Evolutionary conservation across 2,329 filamentous ascomycete species (phyloP), one percentile per base, ranked within the genome.

Genomic region (Bipolaris gigantea): DNA sequence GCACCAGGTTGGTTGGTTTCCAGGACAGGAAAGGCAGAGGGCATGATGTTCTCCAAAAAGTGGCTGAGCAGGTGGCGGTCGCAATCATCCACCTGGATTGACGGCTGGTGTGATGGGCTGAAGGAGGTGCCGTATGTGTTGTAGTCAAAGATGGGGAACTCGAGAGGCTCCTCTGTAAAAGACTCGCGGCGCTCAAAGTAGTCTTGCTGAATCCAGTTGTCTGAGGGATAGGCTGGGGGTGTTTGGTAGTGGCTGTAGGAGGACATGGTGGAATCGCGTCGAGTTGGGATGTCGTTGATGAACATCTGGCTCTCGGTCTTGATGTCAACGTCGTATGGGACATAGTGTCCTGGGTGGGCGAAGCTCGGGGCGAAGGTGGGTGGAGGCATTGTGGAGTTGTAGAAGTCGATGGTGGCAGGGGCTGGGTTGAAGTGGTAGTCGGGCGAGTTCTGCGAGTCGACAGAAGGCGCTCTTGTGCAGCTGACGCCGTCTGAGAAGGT

Each of bases 301-400:
- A 90, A 96, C 80, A 95, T 92, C 65, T 97, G 91, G 61, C 90
- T 84, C 78, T 97, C 93, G 1, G 92, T 97, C 82, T 93, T 96
- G 79, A 97, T 89, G 73, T 97, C 93, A 57, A 97, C 87, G 76
- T 97, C 93, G 73, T 95, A 97, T 0, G 92, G 91, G 18, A 88
- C 84, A 60, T 83, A 89, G 60, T 83, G 84, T 75, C 72, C 89
- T 53, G 80, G 81, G 49, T 81, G 80, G 10, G 66, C 76, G 67
- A 70, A 80, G 4, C 79, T 76, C 32, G 75, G 72, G 9, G 69
- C 64, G 56, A 73, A 74, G 59, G 74, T 72, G 45, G 77, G 76
- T 33, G 77, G 76, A 75, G 88, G 76, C 88, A 83, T 77, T 83
- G 81, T 16, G 79, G 74, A 45, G 60, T 84, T 77, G 88, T 89